Evolutionary conservation across 345 rosid species (phyloP), one percentile per base, ranked within the genome.

Genomic region (Brassica rapa): DNA sequence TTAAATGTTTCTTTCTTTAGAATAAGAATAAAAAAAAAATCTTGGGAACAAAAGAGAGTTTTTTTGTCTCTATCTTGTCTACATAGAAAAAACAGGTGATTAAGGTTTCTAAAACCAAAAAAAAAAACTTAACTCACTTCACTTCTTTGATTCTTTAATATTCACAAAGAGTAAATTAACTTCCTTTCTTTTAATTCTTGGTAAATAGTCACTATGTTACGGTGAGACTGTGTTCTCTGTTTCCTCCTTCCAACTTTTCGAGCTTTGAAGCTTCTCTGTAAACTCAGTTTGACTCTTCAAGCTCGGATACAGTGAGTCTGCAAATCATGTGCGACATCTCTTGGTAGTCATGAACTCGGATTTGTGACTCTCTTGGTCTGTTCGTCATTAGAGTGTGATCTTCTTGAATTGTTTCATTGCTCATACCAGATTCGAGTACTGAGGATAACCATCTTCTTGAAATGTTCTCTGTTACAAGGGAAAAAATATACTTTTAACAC

Each of bases 71-170:
- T 19, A 19, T 19, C 19, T 19, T 19, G 14, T 10, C 49, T 41
- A 19, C 19, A 19, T 37, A 37, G 1, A 43, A 43, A 43, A 10
- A 11, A 35, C 81, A 78, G 68, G 72, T 56, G 51, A 37, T 19
- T 39, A 63, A 24, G 70, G 76, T 55, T 64, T 77, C 65, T 43
- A 11, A 10, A 71, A 71, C 41, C 60, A 60, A 72, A 66, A 78
- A 43, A 53, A 72, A 79, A 73, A 69, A 46, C 19, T 78, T 23
- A 25, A 19, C 4, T 49, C 35, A 61, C 65, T 43, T 73, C 73
- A 66, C 74, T 73, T 73, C 35, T 37, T 51, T 73, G 57, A 73
- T 79, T 79, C 74, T 60, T 67, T 73, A 79, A 68, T 73, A 60
- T 68, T 68, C 49, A 61, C 62, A 66, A 72, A 46, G 78, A 67